phyloP scores from a whole-genome alignment of 768 basidiomycete species.

The Solioccasus polychromus region DNA sequence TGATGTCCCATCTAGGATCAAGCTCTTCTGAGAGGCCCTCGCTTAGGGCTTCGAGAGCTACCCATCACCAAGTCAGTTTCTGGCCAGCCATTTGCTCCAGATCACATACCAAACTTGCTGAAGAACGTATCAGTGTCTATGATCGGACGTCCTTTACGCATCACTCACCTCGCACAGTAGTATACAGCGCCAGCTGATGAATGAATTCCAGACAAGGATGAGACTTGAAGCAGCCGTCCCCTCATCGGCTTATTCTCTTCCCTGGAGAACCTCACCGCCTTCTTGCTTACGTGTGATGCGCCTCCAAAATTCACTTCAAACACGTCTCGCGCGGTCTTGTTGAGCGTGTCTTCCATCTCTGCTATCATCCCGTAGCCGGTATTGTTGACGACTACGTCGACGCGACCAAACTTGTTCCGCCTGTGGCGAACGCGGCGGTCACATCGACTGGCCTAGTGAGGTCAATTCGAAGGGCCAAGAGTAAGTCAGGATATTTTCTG shows the following conservation, averaged over 20 bases:
- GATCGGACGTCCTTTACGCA: background rate
- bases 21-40: slow-evolving; percentile 15
- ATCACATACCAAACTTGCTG: slow-evolving; percentile 18
- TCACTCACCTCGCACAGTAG: slow-evolving; percentile 23
- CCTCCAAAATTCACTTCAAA: slow-evolving; percentile 49
- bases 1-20: slow-evolving; percentile 23
- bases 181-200: slow-evolving; percentile 10
- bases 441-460: slow-evolving; percentile 35
- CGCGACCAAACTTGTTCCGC: slow-evolving; percentile 28
- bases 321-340: slow-evolving; percentile 31
- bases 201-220: slow-evolving; percentile 31
- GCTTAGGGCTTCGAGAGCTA: slow-evolving; percentile 13
- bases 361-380: slow-evolving; percentile 22
- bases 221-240: slow-evolving; percentile 38
- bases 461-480: slow-evolving; percentile 41
- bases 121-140: background rate
- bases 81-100: no score
- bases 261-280: slow-evolving; percentile 28
- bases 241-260: slow-evolving; percentile 31
- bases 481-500: slow-evolving; percentile 22
- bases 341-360: slow-evolving; percentile 36
- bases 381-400: slow-evolving; percentile 33
- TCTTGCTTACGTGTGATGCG: slow-evolving; percentile 36
- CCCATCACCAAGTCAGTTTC: background rate
- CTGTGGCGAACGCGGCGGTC: slow-evolving; percentile 30